These are phyloP conservation scores for Epichloe uncinata DNA, from an alignment of 2,329 filamentous ascomycete species.

Conservation along the genomic window DNA sequence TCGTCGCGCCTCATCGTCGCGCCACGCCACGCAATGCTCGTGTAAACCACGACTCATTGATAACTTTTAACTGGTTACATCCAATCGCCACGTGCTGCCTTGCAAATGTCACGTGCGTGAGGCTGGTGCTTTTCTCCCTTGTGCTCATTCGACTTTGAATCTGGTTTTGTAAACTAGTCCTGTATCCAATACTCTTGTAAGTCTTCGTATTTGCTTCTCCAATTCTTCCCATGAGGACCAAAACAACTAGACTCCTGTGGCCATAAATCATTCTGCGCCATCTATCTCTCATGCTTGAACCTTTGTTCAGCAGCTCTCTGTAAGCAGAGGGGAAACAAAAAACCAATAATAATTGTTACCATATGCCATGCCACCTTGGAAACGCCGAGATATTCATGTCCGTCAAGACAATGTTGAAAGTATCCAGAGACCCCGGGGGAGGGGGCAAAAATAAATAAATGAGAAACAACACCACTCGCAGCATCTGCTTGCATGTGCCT, in stretches of 20 bases:
- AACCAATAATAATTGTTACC: background rate
- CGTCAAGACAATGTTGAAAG: background rate
- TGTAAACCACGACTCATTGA: too few relatives aligned
- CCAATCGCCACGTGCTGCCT: too few relatives aligned
- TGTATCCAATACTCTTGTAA: background rate
- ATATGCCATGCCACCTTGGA: background rate
- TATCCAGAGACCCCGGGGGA: background rate
- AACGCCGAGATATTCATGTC: background rate
- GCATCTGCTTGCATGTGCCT: background rate
- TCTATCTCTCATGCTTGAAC: background rate
- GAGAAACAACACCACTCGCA: background rate
- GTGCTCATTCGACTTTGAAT: background rate
- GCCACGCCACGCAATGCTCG: too few relatives aligned
- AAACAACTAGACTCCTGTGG: background rate
- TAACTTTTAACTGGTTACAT: too few relatives aligned
- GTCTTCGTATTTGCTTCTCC: background rate
- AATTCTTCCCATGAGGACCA: background rate
- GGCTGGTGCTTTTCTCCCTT: background rate
- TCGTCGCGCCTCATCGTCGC: too few relatives aligned
- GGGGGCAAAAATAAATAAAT: too few relatives aligned
- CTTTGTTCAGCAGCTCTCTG: background rate
- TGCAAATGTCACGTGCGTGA: background rate
- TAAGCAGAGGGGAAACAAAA: background rate
- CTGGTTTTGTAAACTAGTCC: background rate
- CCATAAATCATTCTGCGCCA: background rate